Conservation (phyloP, 305 asterid species). For the Plantago lanceolata region DNA sequence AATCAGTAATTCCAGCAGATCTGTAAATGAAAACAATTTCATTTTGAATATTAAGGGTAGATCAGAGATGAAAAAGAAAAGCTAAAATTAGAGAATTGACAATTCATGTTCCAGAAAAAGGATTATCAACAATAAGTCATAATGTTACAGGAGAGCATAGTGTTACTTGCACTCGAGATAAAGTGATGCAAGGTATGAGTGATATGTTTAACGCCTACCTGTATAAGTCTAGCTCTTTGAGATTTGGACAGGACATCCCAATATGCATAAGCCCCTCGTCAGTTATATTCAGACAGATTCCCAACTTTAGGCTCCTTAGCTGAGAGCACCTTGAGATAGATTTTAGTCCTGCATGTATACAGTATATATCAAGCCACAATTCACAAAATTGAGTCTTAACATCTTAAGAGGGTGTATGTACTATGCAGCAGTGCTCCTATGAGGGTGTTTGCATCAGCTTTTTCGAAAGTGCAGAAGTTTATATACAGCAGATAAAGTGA, state of each 20-base stretch:
- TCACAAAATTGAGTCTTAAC: background rate
- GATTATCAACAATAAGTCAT: background rate
- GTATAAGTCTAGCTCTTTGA: constrained; percentile 79
- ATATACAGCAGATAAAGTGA: no score
- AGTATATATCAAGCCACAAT: constrained; percentile 9
- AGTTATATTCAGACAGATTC: constrained; percentile 66
- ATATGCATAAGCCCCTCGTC: constrained; percentile 66
- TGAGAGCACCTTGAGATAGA: constrained; percentile 65
- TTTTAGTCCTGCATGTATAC: constrained; percentile 47
- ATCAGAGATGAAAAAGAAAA: no score
- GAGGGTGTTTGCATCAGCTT: no score
- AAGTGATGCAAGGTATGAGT: constrained; percentile 1
- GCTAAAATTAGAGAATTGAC: no score
- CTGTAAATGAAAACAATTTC: constrained; percentile 34
- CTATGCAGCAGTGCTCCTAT: no score
- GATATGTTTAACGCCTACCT: constrained; percentile 49
- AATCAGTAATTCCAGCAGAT: constrained; percentile 71
- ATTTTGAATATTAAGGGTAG: background rate
- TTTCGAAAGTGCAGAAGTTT: no score
- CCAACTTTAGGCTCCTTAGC: constrained; percentile 65
- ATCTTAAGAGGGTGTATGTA: no score
- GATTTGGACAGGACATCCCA: constrained; percentile 64
- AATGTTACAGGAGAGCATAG: background rate
- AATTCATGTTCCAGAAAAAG: background rate
- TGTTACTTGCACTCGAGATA: background rate